Conservation (phyloP, 768 basidiomycete genomes). For the Clitopilus hobsonii region DNA sequence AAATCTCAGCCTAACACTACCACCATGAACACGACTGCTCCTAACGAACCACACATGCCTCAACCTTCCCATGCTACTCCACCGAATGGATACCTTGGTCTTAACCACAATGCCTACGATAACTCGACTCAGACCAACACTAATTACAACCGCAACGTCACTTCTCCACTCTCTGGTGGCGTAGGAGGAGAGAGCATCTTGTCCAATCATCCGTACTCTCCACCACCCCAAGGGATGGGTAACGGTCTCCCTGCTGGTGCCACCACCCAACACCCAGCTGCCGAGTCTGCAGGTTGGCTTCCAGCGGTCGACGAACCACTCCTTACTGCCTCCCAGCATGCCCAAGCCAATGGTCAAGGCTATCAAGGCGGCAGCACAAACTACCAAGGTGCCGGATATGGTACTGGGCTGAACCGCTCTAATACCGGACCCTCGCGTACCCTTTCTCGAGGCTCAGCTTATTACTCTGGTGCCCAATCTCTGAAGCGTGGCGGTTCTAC, state of each 20-base stretch:
- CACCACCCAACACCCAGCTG: background rate
- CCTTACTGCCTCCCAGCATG: background rate
- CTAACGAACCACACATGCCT: background rate
- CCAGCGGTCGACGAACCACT: slow-evolving; percentile 14
- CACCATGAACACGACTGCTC: background rate
- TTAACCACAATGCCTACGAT: slow-evolving; percentile 1
- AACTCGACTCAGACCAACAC: background rate
- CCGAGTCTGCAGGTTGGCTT: slow-evolving; percentile 12
- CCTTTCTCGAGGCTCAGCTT: background rate
- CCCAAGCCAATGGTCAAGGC: background rate
- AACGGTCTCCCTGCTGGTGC: background rate
- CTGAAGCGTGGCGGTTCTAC: slow-evolving; percentile 10
- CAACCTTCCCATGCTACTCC: background rate
- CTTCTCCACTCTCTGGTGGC: no score
- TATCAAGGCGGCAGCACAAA: no score
- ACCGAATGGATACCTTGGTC: background rate
- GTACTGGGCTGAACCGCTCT: background rate
- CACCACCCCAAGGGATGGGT: background rate
- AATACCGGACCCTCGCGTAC: background rate
- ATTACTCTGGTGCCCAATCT: background rate
- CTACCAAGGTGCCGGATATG: no score
- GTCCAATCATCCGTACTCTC: background rate
- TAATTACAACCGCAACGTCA: background rate
- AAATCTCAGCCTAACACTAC: slow-evolving; percentile 9
- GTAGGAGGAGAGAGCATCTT: no score